Conservation (phyloP, 352 stramenopile species). For the Phytophthora foliorum region DNA sequence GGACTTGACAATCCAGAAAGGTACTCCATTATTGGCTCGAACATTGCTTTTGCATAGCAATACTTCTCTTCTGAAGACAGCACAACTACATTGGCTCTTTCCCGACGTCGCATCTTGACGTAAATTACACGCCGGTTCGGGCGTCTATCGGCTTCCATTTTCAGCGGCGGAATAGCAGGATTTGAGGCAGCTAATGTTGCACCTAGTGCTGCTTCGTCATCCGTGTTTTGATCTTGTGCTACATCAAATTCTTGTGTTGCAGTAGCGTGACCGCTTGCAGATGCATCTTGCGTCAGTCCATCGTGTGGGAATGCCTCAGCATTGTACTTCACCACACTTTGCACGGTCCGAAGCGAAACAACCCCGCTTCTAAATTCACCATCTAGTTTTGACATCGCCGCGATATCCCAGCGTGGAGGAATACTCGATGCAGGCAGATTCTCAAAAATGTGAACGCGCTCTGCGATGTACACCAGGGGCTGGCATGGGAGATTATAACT, state of each 20-base stretch:
- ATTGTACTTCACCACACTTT: not conserved
- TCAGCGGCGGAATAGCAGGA: too few species aligned
- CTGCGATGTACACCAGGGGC: not conserved
- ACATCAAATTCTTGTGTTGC: not conserved
- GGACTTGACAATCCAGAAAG: not conserved
- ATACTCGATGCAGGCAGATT: not conserved
- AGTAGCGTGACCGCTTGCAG: not conserved
- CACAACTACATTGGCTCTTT: slow-evolving; percentile 2
- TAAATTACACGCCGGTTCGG: not conserved
- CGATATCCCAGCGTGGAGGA: not conserved
- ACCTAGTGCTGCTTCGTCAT: not conserved
- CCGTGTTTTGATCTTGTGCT: not conserved
- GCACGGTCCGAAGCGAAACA: not conserved
- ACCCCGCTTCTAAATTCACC: too few species aligned
- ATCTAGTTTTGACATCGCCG: not conserved
- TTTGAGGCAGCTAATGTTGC: too few species aligned
- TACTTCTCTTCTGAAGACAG: slow-evolving; percentile 11
- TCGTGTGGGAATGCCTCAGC: not conserved
- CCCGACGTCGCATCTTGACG: not conserved
- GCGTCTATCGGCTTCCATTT: not conserved
- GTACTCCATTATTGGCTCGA: slow-evolving; percentile 4
- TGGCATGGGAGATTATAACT: not conserved
- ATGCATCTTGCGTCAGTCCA: not conserved
- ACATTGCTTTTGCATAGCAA: slow-evolving; percentile 1
- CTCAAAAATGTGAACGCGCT: not conserved